phyloP scores from a whole-genome alignment of 768 basidiomycete species.

The Amanita thiersii region DNA sequence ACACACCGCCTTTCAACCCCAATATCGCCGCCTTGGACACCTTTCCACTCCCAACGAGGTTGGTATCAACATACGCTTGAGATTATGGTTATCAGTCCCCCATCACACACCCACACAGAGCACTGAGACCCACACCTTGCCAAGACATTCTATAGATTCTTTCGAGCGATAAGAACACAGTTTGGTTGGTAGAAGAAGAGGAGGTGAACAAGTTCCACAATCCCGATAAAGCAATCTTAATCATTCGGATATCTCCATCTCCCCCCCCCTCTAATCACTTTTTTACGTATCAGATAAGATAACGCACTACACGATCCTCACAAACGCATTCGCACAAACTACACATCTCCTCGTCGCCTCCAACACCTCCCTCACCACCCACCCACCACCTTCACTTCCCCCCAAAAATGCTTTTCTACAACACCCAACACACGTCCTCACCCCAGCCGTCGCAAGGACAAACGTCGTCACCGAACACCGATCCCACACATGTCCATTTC shows the following conservation, averaged over 20 bases:
- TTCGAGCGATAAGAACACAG: no score
- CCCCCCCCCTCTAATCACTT: no score
- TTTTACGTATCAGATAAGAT: conserved; percentile 1
- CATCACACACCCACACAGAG: background rate
- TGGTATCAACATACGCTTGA: conserved; percentile 82
- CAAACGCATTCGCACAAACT: conserved; percentile 62
- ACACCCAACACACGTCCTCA: conserved; percentile 78
- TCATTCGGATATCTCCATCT: conserved; percentile 2
- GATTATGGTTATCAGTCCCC: no score
- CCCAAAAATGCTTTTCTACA: conserved; percentile 69
- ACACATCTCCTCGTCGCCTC: conserved; percentile 62
- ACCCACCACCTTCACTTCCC: conserved; percentile 35
- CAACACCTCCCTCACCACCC: conserved; percentile 58
- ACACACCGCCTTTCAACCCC: conserved; percentile 67
- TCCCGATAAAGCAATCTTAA: background rate
- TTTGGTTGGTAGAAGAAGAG: no score
- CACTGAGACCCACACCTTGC: background rate
- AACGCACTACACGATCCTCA: conserved; percentile 16
- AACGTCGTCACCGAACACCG: conserved; percentile 79
- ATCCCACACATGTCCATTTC: conserved; percentile 73
- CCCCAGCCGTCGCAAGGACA: conserved; percentile 68
- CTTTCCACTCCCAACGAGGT: conserved; percentile 69
- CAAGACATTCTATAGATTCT: conserved; percentile 3
- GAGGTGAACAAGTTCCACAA: background rate
- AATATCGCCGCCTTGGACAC: conserved; percentile 72